Evolutionary conservation across 1,139 yeast species (phyloP), one percentile per base, ranked within the genome.

Genomic region (Taphrina pruni): DNA sequence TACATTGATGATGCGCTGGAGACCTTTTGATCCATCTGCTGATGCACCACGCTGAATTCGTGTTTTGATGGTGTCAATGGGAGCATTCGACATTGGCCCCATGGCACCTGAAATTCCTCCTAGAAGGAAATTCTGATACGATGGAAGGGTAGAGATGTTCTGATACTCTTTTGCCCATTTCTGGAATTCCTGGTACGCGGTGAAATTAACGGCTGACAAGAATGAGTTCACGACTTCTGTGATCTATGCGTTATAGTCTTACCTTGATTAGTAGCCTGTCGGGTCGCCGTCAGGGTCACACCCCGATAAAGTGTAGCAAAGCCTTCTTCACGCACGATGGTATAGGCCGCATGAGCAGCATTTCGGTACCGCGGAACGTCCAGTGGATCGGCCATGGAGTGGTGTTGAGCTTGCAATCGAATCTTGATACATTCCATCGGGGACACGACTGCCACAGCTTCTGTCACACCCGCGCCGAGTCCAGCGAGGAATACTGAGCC

Each of bases 341-440:
- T 83, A 77, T 88, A 88, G 54, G 91, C 88, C 67, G 97, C 95
- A 80, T 94, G 99, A 38, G 92, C 89, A 39, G 98, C 98, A 78
- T 90, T 91, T 79, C 91, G 87, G 81, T 94, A 94, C 79, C 90
- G 91, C 73, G 97, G 97, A 21, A 79, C 84, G 73, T 86, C 87
- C 74, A 86, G 82, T 14, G 97, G 96, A 76, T 90, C 97, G 71
- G 88, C 87, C 85, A 91, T 85, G 43, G 96, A 89, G 78, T 90
- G 92, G 77, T 89, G 90, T 81, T 94, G 98, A 35, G 98, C 97
- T 81, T 94, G 99, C 78, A 94, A 85, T 80, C 98, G 86, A 77
- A 94, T 94, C 80, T 94, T 94, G 73, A 94, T 96, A 73, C 93
- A 97, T 79, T 94, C 98, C 88, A 93, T 93, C 65, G 98, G 98